Evolutionary conservation across 129 eudicot genomes (phyloP).

Genomic region (Tagetes erecta): DNA sequence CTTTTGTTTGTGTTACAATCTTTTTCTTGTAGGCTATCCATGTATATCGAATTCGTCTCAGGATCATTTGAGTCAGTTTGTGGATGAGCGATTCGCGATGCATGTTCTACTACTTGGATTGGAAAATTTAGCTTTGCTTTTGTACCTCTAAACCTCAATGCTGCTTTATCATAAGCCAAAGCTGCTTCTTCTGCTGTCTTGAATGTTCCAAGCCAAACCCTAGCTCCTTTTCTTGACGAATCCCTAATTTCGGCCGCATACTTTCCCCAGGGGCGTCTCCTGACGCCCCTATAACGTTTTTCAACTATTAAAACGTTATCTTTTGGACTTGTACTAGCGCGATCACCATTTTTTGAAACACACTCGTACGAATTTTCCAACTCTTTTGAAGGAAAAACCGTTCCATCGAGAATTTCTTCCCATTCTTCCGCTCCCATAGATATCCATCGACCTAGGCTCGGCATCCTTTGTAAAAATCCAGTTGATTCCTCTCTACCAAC

Average conservation of each 20-base stretch:
- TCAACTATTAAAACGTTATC: constrained; percentile 15
- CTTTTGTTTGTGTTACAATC: constrained; percentile 36
- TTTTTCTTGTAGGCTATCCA: constrained; percentile 11
- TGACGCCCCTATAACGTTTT: constrained; percentile 70
- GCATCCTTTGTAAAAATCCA: constrained; percentile 59
- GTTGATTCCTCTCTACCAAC: constrained; percentile 26
- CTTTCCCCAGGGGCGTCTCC: constrained; percentile 90
- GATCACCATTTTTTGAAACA: background rate
- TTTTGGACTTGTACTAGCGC: background rate
- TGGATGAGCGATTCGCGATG: constrained; percentile 19
- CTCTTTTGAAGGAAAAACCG: constrained; percentile 18
- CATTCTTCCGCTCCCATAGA: constrained; percentile 89
- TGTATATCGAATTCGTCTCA: background rate
- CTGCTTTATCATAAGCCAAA: constrained; percentile 86
- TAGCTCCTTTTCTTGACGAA: constrained; percentile 60
- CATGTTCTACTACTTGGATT: constrained; percentile 36
- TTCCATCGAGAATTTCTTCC: constrained; percentile 67
- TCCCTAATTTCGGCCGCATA: constrained; percentile 92
- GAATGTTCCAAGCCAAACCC: constrained; percentile 89
- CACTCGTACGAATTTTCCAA: constrained; percentile 7
- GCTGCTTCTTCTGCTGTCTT: constrained; percentile 86
- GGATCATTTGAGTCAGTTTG: constrained; percentile 16
- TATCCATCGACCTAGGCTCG: constrained; percentile 84
- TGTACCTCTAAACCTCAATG: constrained; percentile 70
- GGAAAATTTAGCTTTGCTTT: constrained; percentile 73